phyloP scores from a whole-genome alignment of 441 rosid genomes.

The Monsonia emarginata region DNA sequence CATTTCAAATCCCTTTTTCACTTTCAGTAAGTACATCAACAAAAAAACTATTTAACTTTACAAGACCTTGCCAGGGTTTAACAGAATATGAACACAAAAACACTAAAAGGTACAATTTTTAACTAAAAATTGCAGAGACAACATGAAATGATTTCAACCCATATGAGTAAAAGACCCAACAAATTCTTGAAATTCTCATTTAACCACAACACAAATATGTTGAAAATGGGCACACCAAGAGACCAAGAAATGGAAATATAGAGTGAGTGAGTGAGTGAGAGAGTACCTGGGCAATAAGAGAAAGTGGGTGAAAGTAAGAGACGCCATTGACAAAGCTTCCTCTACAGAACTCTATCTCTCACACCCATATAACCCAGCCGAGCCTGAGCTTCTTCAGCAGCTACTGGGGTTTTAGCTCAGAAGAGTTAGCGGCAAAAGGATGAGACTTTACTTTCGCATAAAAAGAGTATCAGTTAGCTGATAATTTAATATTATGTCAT shows the following conservation, averaged over 20 bases:
- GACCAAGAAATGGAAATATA: background rate
- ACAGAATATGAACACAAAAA: background rate
- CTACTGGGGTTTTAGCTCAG: conserved; percentile 3
- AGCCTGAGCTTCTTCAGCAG: background rate
- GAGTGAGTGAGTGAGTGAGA: conserved; percentile 15
- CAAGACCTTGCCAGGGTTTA: background rate
- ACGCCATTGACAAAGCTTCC: conserved; percentile 36
- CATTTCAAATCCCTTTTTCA: background rate
- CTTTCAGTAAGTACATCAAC: background rate
- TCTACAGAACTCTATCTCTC: background rate
- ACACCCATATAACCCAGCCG: background rate
- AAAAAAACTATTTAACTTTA: background rate
- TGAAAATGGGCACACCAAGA: background rate
- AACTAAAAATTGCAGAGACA: background rate
- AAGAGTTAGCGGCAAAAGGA: background rate
- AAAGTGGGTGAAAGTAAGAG: conserved; percentile 52
- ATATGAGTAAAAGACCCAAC: background rate
- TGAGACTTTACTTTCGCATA: no score
- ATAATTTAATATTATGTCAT: background rate
- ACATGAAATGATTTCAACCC: background rate
- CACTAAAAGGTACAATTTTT: background rate
- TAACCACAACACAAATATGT: background rate
- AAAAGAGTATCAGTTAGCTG: background rate
- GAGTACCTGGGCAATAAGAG: conserved; percentile 54
- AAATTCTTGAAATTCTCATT: background rate